A percentile compares a stretch with the other conserved stretches of the same genome.
phyloP scores from a whole-genome alignment of 2,329 filamentous ascomycete species.

The Thermomyces lanuginosus region DNA sequence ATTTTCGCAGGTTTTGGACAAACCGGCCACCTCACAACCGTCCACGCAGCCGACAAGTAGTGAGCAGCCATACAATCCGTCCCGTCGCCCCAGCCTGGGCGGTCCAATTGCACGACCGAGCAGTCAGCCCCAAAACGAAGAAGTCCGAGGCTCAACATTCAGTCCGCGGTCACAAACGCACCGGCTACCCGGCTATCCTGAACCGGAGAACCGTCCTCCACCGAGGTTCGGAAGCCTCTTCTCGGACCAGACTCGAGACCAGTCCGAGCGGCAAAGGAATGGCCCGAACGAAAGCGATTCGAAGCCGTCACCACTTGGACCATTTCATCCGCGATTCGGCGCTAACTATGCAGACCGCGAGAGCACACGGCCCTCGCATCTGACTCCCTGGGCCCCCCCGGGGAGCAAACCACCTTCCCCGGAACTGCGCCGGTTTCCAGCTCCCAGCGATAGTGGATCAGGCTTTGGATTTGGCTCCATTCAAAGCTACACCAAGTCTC shows the following conservation, averaged over 20 bases:
- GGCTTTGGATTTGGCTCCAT: constrained; percentile 25
- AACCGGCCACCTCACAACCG: constrained; percentile 17
- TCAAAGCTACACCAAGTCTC: constrained; percentile 26
- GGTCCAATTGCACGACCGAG: constrained; percentile 28
- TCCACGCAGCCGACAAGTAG: constrained; percentile 20
- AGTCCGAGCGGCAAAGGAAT: constrained; percentile 20
- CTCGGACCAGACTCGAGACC: constrained; percentile 20
- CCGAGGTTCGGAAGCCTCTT: constrained; percentile 18
- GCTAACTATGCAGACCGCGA: constrained; percentile 20
- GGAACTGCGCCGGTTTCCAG: constrained; percentile 20
- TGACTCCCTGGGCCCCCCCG: constrained; percentile 20
- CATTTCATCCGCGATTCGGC: constrained; percentile 15
- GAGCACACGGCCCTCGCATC: constrained; percentile 12
- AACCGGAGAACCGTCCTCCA: constrained; percentile 17
- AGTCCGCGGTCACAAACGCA: constrained; percentile 18
- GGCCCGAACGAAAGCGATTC: constrained; percentile 16
- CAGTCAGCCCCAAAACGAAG: constrained; percentile 25
- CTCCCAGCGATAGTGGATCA: constrained; percentile 14
- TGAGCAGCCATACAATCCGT: constrained; percentile 19
- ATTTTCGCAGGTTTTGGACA: constrained; percentile 21
- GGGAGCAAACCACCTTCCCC: constrained; percentile 24
- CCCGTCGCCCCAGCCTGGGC: constrained; percentile 28
- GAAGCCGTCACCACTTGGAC: constrained; percentile 11
- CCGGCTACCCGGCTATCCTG: constrained; percentile 15
- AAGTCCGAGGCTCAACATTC: constrained; percentile 20